Conservation (phyloP, 2,329 filamentous ascomycete genomes). For the Claviceps fusiformis region DNA sequence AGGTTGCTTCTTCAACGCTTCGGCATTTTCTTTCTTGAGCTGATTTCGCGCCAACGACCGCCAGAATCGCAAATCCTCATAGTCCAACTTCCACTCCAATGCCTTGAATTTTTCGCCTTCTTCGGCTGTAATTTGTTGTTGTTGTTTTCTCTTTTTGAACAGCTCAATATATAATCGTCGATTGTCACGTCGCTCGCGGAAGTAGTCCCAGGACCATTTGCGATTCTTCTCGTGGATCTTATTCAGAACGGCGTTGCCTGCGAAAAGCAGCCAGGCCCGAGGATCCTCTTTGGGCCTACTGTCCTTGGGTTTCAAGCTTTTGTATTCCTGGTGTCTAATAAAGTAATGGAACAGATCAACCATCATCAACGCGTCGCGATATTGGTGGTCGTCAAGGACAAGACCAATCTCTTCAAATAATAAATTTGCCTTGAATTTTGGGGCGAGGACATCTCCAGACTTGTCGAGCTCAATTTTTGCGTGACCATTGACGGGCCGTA, state of each 20-base stretch:
- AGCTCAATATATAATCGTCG: slow-evolving; percentile 78
- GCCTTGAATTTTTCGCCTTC: slow-evolving; percentile 61
- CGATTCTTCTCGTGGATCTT: slow-evolving; percentile 94
- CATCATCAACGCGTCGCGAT: slow-evolving; percentile 94
- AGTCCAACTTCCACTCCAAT: slow-evolving; percentile 77
- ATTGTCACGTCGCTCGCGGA: slow-evolving; percentile 83
- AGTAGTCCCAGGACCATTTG: slow-evolving; percentile 92
- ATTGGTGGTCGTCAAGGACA: slow-evolving; percentile 94
- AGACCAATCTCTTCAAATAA: slow-evolving; percentile 96
- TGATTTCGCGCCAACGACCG: slow-evolving; percentile 87
- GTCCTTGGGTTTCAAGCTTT: slow-evolving; percentile 75
- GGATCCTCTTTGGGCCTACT: slow-evolving; percentile 77
- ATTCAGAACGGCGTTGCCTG: slow-evolving; percentile 72
- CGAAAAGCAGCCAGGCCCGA: slow-evolving; percentile 83
- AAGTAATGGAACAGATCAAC: slow-evolving; percentile 98
- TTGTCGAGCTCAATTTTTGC: slow-evolving; percentile 94
- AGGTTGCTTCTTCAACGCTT: slow-evolving; percentile 56
- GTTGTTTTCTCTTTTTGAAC: slow-evolving; percentile 86
- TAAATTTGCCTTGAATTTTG: slow-evolving; percentile 80
- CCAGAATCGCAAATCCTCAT: slow-evolving; percentile 97
- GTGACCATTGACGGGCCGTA: slow-evolving; percentile 90
- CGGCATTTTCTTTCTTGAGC: slow-evolving; percentile 86
- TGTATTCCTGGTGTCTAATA: slow-evolving; percentile 93
- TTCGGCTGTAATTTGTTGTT: slow-evolving; percentile 52
- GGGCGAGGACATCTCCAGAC: slow-evolving; percentile 61